Evolutionary conservation across 2,329 filamentous ascomycete species (phyloP).

Genomic region (Periconia digitata): DNA sequence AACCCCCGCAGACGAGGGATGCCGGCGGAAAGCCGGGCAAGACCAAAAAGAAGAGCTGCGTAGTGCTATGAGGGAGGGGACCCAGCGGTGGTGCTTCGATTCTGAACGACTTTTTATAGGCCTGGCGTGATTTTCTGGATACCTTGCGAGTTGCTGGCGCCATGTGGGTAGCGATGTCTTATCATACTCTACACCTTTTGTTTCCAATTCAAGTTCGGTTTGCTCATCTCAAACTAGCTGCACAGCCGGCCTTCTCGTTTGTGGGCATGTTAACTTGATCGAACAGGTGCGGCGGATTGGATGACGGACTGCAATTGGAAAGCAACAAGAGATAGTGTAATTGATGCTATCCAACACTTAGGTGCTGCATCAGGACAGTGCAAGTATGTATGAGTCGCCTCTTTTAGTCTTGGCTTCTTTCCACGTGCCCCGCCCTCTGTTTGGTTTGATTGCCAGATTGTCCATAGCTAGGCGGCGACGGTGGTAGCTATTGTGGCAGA

Average conservation of each 20-base stretch:
- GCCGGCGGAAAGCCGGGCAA: conserved; percentile 16
- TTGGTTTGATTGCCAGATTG: too few species aligned
- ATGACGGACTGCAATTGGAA: background rate
- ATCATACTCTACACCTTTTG: conserved; percentile 23
- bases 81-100: conserved; percentile 18
- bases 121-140: conserved; percentile 43
- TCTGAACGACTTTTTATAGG: conserved; percentile 34
- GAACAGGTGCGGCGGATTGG: background rate
- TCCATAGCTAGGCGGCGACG: too few species aligned
- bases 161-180: conserved; percentile 44
- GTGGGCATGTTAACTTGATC: background rate
- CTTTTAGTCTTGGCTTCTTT: too few species aligned
- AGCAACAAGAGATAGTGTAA: background rate
- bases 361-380: background rate
- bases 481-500: too few species aligned
- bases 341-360: background rate
- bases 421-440: too few species aligned
- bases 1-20: conserved; percentile 76
- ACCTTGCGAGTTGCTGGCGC: conserved; percentile 42
- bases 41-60: conserved; percentile 40
- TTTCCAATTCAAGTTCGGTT: conserved; percentile 13
- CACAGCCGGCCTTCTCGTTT: background rate
- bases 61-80: conserved; percentile 35
- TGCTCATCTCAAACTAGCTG: conserved; percentile 3
- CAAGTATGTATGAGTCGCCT: background rate